Evolutionary conservation across 805 yeast genomes (phyloP).

Genomic region (Candida corydali): DNA sequence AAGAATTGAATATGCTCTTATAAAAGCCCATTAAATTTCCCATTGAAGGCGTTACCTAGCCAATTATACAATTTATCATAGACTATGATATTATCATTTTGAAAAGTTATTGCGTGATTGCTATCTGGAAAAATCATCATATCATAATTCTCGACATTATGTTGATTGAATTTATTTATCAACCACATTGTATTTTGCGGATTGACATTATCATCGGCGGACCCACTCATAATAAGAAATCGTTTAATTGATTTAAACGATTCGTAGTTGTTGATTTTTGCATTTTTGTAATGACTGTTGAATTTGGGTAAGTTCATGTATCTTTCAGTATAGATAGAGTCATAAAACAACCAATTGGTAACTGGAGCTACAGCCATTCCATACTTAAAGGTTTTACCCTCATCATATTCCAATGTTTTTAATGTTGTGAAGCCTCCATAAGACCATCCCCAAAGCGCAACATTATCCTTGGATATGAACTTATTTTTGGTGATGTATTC

Average conservation of each 20-base stretch:
- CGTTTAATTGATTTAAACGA: constrained; percentile 55
- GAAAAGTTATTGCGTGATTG: constrained; percentile 75
- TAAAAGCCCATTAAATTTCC: constrained; percentile 13
- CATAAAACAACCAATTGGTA: constrained; percentile 89
- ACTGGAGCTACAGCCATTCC: constrained; percentile 98
- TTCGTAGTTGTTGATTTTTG: constrained; percentile 55
- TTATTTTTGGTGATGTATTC: constrained; percentile 43
- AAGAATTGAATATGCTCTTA: neutral
- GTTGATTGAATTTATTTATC: constrained; percentile 59
- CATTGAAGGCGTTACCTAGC: constrained; percentile 55
- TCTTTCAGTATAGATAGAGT: constrained; percentile 90
- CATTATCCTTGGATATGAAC: constrained; percentile 54
- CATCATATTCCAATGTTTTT: constrained; percentile 83
- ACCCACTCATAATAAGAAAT: constrained; percentile 89
- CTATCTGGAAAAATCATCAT: constrained; percentile 90
- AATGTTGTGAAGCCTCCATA: constrained; percentile 94
- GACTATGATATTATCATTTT: constrained; percentile 74
- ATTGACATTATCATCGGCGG: constrained; percentile 97
- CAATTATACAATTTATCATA: constrained; percentile 68
- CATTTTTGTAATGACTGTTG: constrained; percentile 60
- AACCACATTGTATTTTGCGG: constrained; percentile 82
- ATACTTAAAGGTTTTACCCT: constrained; percentile 65
- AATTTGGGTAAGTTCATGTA: constrained; percentile 82
- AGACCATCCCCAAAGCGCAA: constrained; percentile 98
- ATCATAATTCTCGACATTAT: constrained; percentile 69